Evolutionary conservation across 345 rosid species (phyloP).

Genomic region (Gossypium sturtianum): DNA sequence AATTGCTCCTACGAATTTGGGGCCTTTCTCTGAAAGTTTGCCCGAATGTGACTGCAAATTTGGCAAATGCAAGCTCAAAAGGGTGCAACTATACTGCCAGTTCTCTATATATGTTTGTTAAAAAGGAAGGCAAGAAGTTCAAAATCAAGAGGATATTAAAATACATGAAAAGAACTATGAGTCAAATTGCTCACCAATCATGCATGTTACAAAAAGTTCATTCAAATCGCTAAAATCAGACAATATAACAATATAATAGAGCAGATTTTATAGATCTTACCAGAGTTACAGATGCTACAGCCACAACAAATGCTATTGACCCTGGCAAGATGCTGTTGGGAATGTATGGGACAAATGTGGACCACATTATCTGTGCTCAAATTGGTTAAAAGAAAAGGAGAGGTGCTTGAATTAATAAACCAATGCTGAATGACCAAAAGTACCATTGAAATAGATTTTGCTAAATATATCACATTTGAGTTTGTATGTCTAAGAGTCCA

Average conservation of each 20-base stretch:
- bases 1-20: slow-evolving; percentile 53
- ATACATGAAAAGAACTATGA: background rate
- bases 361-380: slow-evolving; percentile 75
- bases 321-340: slow-evolving; percentile 72
- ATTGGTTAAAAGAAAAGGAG: slow-evolving; percentile 1
- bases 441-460: background rate
- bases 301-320: slow-evolving; percentile 43
- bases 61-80: slow-evolving; percentile 25
- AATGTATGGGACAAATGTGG: slow-evolving; percentile 75
- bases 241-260: background rate
- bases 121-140: background rate
- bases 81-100: background rate
- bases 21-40: slow-evolving; percentile 62
- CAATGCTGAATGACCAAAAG: background rate
- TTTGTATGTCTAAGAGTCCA: background rate
- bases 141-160: background rate
- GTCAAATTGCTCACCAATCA: background rate
- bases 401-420: background rate
- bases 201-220: background rate
- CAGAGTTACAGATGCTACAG: slow-evolving; percentile 67
- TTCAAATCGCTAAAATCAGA: background rate
- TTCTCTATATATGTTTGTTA: background rate
- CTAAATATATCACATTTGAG: background rate
- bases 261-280: slow-evolving; percentile 36
- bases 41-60: slow-evolving; percentile 74